phyloP scores from a whole-genome alignment of 2,329 filamentous ascomycete genomes.

The Bipolaris sorokiniana region DNA sequence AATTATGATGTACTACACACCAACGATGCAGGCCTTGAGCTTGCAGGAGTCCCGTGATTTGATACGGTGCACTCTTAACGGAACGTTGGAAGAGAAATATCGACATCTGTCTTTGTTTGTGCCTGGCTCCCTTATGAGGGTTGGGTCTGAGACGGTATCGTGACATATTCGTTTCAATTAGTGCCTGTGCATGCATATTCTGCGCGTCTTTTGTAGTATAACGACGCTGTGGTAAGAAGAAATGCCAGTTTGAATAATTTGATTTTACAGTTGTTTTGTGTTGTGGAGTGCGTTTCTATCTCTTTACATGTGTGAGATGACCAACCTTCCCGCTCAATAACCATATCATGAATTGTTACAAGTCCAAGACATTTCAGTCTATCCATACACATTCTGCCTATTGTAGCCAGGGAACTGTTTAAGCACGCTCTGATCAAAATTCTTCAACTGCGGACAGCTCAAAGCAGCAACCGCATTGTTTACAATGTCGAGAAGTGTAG shows the following conservation, averaged over 20 bases:
- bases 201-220: not conserved
- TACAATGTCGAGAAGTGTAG: constrained; percentile 21
- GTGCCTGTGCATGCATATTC: not conserved
- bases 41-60: constrained; percentile 50
- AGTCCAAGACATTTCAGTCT: not conserved
- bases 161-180: not conserved
- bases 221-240: not conserved
- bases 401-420: constrained; percentile 31
- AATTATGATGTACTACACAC: constrained; percentile 23
- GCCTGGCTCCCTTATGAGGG: not conserved
- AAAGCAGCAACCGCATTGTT: constrained; percentile 21
- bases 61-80: constrained; percentile 51
- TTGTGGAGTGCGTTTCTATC: not conserved
- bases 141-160: not conserved
- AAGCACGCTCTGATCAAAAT: constrained; percentile 22
- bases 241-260: not conserved
- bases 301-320: not conserved
- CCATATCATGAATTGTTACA: not conserved
- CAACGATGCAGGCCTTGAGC: constrained; percentile 54
- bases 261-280: not conserved
- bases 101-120: constrained; percentile 2
- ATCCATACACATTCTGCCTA: constrained; percentile 25
- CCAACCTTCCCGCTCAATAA: not conserved
- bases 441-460: constrained; percentile 24
- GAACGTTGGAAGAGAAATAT: constrained; percentile 54